Percentiles rank a stretch among this genome's conserved stretches.
Evolutionary conservation across 495 filamentous ascomycete species (phyloP).

Genomic region (Penicillium malachiteum): DNA sequence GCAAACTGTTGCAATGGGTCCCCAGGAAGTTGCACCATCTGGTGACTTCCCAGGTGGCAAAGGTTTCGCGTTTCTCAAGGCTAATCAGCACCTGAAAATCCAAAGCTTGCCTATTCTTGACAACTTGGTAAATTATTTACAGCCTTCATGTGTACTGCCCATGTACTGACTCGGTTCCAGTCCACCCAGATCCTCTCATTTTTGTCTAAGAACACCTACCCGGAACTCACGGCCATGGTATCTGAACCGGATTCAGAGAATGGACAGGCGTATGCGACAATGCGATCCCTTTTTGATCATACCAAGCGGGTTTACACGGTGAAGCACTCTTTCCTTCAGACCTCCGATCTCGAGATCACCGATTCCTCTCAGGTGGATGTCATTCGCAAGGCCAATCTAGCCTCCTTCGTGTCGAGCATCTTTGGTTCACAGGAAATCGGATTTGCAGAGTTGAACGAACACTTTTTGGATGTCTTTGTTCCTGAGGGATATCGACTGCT

Average conservation of each 20-base stretch:
- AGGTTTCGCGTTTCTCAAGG: slow-evolving; percentile 48
- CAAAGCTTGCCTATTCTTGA: slow-evolving; percentile 72
- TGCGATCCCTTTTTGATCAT: slow-evolving; percentile 77
- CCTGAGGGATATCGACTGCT: slow-evolving; percentile 70
- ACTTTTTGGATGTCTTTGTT: slow-evolving; percentile 82
- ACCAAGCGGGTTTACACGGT: slow-evolving; percentile 77
- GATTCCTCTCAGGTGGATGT: slow-evolving; percentile 68
- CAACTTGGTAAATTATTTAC: slow-evolving; percentile 54
- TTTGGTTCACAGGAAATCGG: slow-evolving; percentile 83
- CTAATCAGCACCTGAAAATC: slow-evolving; percentile 60
- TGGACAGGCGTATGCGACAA: slow-evolving; percentile 74
- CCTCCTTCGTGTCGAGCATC: slow-evolving; percentile 77
- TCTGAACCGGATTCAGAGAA: slow-evolving; percentile 71
- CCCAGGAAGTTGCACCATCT: slow-evolving; percentile 34
- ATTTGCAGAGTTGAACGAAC: slow-evolving; percentile 77
- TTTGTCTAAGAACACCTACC: slow-evolving; percentile 65
- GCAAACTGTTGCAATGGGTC: slow-evolving; percentile 41
- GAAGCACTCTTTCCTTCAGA: slow-evolving; percentile 66
- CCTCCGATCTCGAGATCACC: slow-evolving; percentile 68
- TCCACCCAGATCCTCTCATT: slow-evolving; percentile 69
- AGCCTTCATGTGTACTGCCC: neutral
- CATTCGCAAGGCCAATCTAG: slow-evolving; percentile 83
- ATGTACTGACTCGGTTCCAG: slow-evolving; percentile 35
- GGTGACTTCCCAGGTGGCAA: slow-evolving; percentile 32
- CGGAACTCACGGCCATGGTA: slow-evolving; percentile 73